Percentiles rank a stretch among this genome's conserved stretches.
phyloP scores from a whole-genome alignment of 257 asterid genomes.

The Orobanche coerulescens region DNA sequence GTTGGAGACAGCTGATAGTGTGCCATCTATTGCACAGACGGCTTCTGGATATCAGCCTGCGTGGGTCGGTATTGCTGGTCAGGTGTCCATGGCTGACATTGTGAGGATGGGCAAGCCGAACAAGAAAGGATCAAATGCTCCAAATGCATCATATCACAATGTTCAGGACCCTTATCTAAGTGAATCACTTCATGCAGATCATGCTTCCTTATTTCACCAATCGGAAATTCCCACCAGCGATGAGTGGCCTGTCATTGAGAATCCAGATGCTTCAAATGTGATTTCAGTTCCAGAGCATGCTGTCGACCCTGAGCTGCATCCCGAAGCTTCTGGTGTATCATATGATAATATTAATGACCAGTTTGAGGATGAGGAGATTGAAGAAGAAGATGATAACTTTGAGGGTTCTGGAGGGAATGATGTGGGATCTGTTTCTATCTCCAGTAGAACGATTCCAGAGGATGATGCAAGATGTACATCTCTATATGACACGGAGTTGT shows the following conservation, averaged over 20 bases:
- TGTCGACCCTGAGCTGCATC: conserved; percentile 41
- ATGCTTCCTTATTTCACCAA: conserved; percentile 30
- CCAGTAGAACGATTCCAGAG: conserved; percentile 42
- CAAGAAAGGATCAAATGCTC: conserved; percentile 28
- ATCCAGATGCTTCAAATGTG: conserved; percentile 31
- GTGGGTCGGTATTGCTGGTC: conserved; percentile 41
- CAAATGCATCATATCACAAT: conserved; percentile 45
- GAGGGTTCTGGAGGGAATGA: conserved; percentile 42
- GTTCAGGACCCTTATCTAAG: conserved; percentile 32
- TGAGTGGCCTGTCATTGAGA: conserved; percentile 74
- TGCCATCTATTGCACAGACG: conserved; percentile 36
- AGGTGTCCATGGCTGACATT: conserved; percentile 78
- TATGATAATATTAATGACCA: conserved; percentile 31
- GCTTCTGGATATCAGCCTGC: conserved; percentile 51
- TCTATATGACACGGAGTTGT: conserved; percentile 39
- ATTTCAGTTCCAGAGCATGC: conserved; percentile 35
- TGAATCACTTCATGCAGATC: conserved; percentile 31
- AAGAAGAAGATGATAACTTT: conserved; percentile 29
- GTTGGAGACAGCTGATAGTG: conserved; percentile 32
- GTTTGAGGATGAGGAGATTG: conserved; percentile 42
- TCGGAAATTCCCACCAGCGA: conserved; percentile 35
- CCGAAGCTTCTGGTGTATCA: conserved; percentile 32
- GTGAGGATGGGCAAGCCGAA: conserved; percentile 91
- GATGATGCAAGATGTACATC: conserved; percentile 47
- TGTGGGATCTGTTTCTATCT: conserved; percentile 34